Conservation (phyloP, 306 rosid genomes). For the Prosopis cineraria region DNA sequence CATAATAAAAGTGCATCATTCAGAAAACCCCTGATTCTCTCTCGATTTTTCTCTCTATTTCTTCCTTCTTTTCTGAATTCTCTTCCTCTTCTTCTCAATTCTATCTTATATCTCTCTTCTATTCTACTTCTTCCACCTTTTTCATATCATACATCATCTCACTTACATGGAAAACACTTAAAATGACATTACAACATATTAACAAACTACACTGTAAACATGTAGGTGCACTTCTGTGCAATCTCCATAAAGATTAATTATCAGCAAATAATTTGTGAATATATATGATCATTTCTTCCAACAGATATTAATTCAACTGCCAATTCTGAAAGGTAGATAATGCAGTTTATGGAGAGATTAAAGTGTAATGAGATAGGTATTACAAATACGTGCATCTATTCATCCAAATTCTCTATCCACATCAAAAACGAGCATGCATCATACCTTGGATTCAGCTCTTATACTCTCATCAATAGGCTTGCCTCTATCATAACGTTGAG, state of each 20-base stretch:
- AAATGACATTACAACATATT: no score
- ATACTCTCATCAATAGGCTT: conserved; percentile 7
- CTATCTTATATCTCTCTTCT: no score
- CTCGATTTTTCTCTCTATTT: no score
- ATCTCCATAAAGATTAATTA: neutral
- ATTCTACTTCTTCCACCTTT: no score
- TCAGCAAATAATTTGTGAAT: neutral
- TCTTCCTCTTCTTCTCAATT: no score
- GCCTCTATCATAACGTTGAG: conserved; percentile 18
- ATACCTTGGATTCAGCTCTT: conserved; percentile 48
- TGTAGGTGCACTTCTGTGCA: neutral
- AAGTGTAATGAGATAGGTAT: neutral
- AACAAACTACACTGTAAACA: neutral
- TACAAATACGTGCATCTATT: neutral
- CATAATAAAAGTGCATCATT: no score
- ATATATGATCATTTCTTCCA: conserved; percentile 12
- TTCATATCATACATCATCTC: neutral
- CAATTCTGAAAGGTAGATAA: neutral
- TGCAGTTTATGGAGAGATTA: neutral
- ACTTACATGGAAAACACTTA: neutral
- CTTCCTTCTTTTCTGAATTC: no score
- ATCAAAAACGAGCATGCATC: conserved; percentile 14
- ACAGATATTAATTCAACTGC: neutral
- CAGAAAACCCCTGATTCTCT: no score
- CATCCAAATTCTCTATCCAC: neutral